Percentiles rank a stretch among this genome's conserved stretches.
Conservation (phyloP, 441 rosid species). For the Metrosideros polymorpha region DNA sequence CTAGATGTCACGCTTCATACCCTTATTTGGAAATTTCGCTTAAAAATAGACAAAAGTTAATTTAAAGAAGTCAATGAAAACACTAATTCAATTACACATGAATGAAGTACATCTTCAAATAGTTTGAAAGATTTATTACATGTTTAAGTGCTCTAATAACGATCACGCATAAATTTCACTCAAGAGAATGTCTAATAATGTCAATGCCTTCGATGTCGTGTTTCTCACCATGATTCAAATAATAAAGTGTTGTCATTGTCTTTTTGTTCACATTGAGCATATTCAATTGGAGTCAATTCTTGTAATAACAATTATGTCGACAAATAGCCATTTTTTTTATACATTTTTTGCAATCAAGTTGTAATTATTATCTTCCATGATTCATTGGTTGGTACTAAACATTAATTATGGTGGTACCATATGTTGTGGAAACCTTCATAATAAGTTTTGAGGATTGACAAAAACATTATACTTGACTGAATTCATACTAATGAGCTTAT, state of each 20-base stretch:
- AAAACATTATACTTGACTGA: too few species aligned
- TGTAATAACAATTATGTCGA: background rate
- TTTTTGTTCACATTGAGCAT: background rate
- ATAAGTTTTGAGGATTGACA: too few species aligned
- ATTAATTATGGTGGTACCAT: too few species aligned
- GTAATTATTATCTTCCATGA: too few species aligned
- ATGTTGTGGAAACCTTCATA: too few species aligned
- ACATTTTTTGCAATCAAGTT: too few species aligned
- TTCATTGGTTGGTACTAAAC: too few species aligned
- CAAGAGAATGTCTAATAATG: background rate
- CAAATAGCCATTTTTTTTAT: too few species aligned
- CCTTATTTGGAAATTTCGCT: too few species aligned
- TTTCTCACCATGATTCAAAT: background rate
- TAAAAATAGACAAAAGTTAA: background rate
- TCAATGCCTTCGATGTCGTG: background rate
- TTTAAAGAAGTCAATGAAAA: background rate
- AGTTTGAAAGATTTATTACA: background rate
- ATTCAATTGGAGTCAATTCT: background rate
- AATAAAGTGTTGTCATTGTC: too few species aligned
- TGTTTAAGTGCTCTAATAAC: background rate
- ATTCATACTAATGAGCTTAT: too few species aligned
- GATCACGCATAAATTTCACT: background rate
- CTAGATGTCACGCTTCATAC: too few species aligned
- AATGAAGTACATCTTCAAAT: background rate
- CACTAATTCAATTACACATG: background rate